Conservation (phyloP, 2,329 filamentous ascomycete genomes). For the Nectriaceae sp. region DNA sequence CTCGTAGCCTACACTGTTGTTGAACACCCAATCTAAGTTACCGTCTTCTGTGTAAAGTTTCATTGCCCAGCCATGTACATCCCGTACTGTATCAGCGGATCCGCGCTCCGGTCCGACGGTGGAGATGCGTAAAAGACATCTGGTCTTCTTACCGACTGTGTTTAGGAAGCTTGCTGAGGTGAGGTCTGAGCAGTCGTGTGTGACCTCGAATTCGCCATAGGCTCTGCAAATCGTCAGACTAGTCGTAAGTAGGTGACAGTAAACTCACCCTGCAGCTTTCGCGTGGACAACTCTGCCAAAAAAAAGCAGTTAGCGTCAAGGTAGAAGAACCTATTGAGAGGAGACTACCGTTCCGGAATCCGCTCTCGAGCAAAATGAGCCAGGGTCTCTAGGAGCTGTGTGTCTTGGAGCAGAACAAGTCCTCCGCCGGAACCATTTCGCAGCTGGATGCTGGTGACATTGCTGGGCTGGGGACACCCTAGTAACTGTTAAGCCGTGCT, state of each 20-base stretch:
- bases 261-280: slow-evolving; percentile 8
- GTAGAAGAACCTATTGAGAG: neutral
- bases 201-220: slow-evolving; percentile 62
- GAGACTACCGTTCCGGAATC: neutral
- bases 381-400: neutral
- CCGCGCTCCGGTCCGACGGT: slow-evolving; percentile 71
- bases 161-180: slow-evolving; percentile 56
- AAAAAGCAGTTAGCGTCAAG: neutral
- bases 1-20: slow-evolving; percentile 57
- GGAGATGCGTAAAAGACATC: slow-evolving; percentile 67
- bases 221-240: slow-evolving; percentile 30
- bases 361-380: neutral
- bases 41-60: slow-evolving; percentile 67
- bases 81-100: slow-evolving; percentile 66
- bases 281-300: slow-evolving; percentile 5
- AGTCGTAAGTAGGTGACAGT: neutral
- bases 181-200: slow-evolving; percentile 55
- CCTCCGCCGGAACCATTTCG: neutral
- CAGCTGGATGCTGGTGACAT: neutral
- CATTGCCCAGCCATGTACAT: slow-evolving; percentile 68
- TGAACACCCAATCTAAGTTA: slow-evolving; percentile 73
- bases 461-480: neutral
- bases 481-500: neutral
- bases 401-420: neutral
- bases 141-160: slow-evolving; percentile 53